Percentiles rank a stretch among this genome's conserved stretches.
These are phyloP conservation scores for Daedaleopsis nitida DNA, from an alignment of 768 basidiomycete genomes.

Conservation along the genomic window DNA sequence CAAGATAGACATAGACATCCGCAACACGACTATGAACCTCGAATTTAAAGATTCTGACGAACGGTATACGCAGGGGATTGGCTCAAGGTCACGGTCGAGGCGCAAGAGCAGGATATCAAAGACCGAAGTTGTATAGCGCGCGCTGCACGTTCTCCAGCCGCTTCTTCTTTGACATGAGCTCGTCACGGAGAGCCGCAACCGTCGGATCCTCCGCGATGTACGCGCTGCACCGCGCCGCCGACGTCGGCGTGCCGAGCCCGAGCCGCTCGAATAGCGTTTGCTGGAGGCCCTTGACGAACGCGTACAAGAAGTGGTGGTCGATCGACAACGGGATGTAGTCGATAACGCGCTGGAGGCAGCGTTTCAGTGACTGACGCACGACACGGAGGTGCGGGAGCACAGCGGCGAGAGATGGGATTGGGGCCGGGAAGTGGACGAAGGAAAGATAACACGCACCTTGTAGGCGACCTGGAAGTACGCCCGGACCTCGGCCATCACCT, in stretches of 20 bases:
- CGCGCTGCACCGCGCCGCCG: constrained; percentile 21
- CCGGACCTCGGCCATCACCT: constrained; percentile 70
- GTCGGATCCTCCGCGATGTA: constrained; percentile 33
- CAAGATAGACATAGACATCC: too few species aligned
- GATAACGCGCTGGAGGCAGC: constrained; percentile 38
- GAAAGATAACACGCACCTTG: constrained; percentile 20
- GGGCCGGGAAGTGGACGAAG: too few species aligned
- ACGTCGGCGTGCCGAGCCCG: constrained; percentile 22
- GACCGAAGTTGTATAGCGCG: constrained; percentile 27
- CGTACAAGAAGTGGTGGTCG: constrained; percentile 49
- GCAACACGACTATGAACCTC: too few species aligned
- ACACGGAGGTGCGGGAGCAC: too few species aligned
- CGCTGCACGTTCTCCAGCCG: constrained; percentile 27
- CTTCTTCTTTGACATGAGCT: constrained; percentile 25
- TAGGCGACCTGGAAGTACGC: constrained; percentile 71
- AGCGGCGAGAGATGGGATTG: too few species aligned
- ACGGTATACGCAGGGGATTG: too few species aligned
- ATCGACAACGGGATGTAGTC: constrained; percentile 46
- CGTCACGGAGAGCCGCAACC: constrained; percentile 25
- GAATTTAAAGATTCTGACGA: too few species aligned
- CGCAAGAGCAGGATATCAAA: neutral
- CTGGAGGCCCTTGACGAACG: constrained; percentile 26
- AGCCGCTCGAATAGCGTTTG: constrained; percentile 28
- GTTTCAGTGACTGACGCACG: constrained; percentile 30
- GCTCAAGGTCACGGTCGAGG: too few species aligned